A percentile compares a stretch with the other conserved stretches of the same genome.
Evolutionary conservation across 1,284 basidiomycete species (phyloP).

Genomic region (Xerocomus nothofagi): DNA sequence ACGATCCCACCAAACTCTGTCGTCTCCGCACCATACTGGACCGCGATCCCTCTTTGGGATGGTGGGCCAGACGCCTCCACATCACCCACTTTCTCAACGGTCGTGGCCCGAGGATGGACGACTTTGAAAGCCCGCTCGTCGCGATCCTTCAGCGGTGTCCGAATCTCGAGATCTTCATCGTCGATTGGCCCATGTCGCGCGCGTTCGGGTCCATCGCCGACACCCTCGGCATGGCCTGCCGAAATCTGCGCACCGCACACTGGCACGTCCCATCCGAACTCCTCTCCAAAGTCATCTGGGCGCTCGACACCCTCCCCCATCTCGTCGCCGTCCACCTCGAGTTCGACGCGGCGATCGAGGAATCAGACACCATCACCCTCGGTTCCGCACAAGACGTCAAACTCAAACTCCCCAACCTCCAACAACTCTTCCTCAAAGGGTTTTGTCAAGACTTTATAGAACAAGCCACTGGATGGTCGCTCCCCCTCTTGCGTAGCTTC

Average conservation of each 20-base stretch:
- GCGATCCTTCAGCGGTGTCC: slow-evolving; percentile 61
- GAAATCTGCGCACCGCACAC: slow-evolving; percentile 54
- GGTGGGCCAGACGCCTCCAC: slow-evolving; percentile 67
- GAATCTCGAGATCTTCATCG: slow-evolving; percentile 67
- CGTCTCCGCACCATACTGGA: slow-evolving; percentile 49
- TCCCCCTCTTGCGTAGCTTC: slow-evolving; percentile 57
- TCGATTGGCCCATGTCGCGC: slow-evolving; percentile 57
- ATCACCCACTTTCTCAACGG: slow-evolving; percentile 50
- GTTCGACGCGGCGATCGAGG: slow-evolving; percentile 37
- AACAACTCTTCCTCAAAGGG: slow-evolving; percentile 61
- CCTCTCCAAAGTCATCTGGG: slow-evolving; percentile 65
- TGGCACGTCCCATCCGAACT: slow-evolving; percentile 55
- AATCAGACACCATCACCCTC: slow-evolving; percentile 40
- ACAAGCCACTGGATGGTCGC: slow-evolving; percentile 60
- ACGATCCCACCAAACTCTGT: slow-evolving; percentile 51
- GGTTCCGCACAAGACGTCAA: slow-evolving; percentile 58
- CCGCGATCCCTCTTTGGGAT: slow-evolving; percentile 51
- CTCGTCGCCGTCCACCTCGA: slow-evolving; percentile 56
- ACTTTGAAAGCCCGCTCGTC: slow-evolving; percentile 39
- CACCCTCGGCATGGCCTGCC: slow-evolving; percentile 51
- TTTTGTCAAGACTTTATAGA: slow-evolving; percentile 64
- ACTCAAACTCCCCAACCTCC: slow-evolving; percentile 55
- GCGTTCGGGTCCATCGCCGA: slow-evolving; percentile 63
- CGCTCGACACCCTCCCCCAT: slow-evolving; percentile 55
- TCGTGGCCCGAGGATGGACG: slow-evolving; percentile 33